Evolutionary conservation across 495 filamentous ascomycete species (phyloP), one percentile per base, ranked within the genome.

Genomic region (Cercophora samala): DNA sequence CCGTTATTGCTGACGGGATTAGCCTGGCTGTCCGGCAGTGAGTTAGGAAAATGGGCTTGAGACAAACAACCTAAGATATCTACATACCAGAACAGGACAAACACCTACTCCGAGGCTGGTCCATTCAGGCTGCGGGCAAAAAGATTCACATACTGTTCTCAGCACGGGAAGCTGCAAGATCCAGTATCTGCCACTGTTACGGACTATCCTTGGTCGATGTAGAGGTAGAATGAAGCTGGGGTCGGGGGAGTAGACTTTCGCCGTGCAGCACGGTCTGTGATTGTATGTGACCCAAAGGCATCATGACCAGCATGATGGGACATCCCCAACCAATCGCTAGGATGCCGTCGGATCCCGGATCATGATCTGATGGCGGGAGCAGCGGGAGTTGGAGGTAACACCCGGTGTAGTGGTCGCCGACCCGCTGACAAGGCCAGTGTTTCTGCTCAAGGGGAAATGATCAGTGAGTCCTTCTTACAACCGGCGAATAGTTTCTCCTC

Each of bases 381-480:
- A 19, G n/a, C n/a, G n/a, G n/a, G n/a, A n/a, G n/a, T n/a, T n/a
- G n/a, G 17, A 15, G 58, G 23, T 23, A 60, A 24, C 24, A 25
- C 58, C 58, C 58, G 23, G 54, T 23, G 54, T 58, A 58, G 8
- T 58, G 54, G 54, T 58, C 58, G 58, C 9, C 22, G 23, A 25
- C 58, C 58, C 58, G 24, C 58, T 58, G 54, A 18, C 54, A 24
- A 58, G 54, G 13, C 19, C 54, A 58, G 19, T 5, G 54, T 58
- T 13, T 26, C 37, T 46, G 37, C 23, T 18, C 3, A 60, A 60
- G 6, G 29, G 58, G 58, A 24, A 60, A 60, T 25, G 58, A 60
- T 60, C 58, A 60, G 58, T 25, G 17, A 25, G 9, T 60, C n/a
- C n/a, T 26, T 60, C 23, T 29, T 29, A 60, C n/a, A 18, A 13